Percentiles rank a stretch among this genome's conserved stretches.
Evolutionary conservation across 2,329 filamentous ascomycete genomes (phyloP).

Genomic region (Neospermospora avenae): DNA sequence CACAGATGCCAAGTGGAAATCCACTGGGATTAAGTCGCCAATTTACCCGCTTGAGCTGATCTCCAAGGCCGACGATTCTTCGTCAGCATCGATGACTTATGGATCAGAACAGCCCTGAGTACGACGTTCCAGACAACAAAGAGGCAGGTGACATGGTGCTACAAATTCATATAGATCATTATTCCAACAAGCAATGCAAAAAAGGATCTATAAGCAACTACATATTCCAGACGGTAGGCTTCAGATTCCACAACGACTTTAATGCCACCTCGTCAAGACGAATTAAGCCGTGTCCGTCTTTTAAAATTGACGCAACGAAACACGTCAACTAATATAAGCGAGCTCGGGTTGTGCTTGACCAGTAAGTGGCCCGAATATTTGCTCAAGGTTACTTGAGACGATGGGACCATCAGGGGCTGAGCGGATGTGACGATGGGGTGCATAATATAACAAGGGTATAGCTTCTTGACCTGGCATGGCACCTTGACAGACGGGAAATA

Average conservation of each 20-base stretch:
- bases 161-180: too few species aligned
- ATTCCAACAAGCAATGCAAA: too few species aligned
- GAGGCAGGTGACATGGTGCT: too few species aligned
- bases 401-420: conserved; percentile 10
- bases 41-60: conserved; percentile 15
- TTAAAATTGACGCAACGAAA: not conserved
- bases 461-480: not conserved
- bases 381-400: not conserved
- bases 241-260: not conserved
- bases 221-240: too few species aligned
- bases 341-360: not conserved
- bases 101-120: too few species aligned
- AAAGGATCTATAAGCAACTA: too few species aligned
- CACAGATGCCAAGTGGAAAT: not conserved
- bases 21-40: conserved; percentile 5
- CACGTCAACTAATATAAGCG: conserved; percentile 2
- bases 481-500: not conserved
- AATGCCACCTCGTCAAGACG: not conserved
- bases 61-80: conserved; percentile 11
- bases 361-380: too few species aligned
- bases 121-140: too few species aligned
- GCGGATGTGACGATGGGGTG: conserved; percentile 10
- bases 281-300: not conserved
- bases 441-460: conserved; percentile 12
- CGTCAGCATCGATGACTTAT: conserved; percentile 12